Conservation (phyloP, 1,139 yeast genomes). For the Hyphopichia fennica region DNA sequence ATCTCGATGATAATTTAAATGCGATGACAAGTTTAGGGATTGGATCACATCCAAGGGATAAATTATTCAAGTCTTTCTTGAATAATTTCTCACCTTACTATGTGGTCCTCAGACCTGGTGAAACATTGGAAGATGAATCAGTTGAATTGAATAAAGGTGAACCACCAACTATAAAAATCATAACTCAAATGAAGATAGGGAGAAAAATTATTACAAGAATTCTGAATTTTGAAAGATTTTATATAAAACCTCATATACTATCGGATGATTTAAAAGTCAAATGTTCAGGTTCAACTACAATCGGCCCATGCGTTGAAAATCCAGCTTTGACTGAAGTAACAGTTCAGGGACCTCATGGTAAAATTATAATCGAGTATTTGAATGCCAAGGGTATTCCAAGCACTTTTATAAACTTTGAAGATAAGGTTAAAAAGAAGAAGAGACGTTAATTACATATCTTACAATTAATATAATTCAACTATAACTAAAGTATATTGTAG, state of each 20-base stretch:
- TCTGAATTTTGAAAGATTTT: slow-evolving; percentile 66
- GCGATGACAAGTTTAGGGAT: slow-evolving; percentile 24
- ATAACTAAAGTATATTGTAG: neutral
- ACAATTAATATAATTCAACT: slow-evolving; percentile 1
- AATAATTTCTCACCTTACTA: slow-evolving; percentile 58
- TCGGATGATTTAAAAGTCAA: slow-evolving; percentile 70
- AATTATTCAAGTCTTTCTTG: slow-evolving; percentile 49
- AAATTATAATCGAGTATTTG: slow-evolving; percentile 56
- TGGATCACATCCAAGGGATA: slow-evolving; percentile 47
- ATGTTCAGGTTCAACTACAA: slow-evolving; percentile 88
- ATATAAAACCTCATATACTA: slow-evolving; percentile 61
- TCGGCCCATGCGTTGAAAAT: slow-evolving; percentile 54
- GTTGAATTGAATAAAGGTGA: slow-evolving; percentile 54
- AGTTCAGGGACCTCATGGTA: slow-evolving; percentile 90
- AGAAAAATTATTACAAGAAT: slow-evolving; percentile 77
- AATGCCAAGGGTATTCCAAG: slow-evolving; percentile 66
- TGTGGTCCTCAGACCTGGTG: slow-evolving; percentile 51
- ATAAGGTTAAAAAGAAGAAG: slow-evolving; percentile 60
- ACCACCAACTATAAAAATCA: slow-evolving; percentile 64
- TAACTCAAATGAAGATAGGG: slow-evolving; percentile 79
- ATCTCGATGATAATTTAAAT: slow-evolving; percentile 49
- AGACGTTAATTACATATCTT: slow-evolving; percentile 23
- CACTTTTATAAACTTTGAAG: slow-evolving; percentile 65
- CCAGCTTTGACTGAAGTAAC: slow-evolving; percentile 66
- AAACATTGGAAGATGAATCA: slow-evolving; percentile 30